Evolutionary conservation across 2,329 filamentous ascomycete genomes (phyloP).

Genomic region (Volutella citrinella): DNA sequence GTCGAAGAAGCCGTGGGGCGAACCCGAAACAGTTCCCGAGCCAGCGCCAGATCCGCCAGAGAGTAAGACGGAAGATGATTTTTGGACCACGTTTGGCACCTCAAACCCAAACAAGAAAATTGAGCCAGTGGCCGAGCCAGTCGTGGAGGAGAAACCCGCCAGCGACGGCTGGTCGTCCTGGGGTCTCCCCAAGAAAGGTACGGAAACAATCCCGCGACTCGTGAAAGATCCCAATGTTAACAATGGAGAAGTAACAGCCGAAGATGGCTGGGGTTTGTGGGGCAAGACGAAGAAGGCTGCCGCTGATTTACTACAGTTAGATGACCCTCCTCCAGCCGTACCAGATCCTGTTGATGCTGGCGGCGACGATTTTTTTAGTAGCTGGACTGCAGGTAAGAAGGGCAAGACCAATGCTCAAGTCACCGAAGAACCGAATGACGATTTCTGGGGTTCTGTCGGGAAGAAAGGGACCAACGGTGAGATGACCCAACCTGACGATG

Average conservation of each 20-base stretch:
- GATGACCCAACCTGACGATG: constrained; percentile 44
- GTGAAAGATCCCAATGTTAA: constrained; percentile 9
- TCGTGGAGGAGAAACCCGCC: constrained; percentile 14
- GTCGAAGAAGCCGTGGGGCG: constrained; percentile 24
- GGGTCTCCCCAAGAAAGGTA: constrained; percentile 19
- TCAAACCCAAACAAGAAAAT: constrained; percentile 26
- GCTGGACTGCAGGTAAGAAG: constrained; percentile 56
- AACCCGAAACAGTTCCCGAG: constrained; percentile 16
- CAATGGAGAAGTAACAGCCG: constrained; percentile 13
- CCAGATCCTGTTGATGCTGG: constrained; percentile 31
- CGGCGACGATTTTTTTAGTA: constrained; percentile 53
- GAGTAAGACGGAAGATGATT: constrained; percentile 21
- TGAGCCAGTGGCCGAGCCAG: constrained; percentile 4
- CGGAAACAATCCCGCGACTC: constrained; percentile 21
- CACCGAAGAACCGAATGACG: constrained; percentile 42
- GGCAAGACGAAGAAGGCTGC: constrained; percentile 42
- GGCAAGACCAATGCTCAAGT: constrained; percentile 40
- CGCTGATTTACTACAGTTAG: constrained; percentile 35
- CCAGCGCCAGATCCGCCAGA: constrained; percentile 21
- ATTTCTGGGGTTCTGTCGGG: constrained; percentile 33
- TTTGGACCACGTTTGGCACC: constrained; percentile 23
- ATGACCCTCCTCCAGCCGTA: constrained; percentile 25
- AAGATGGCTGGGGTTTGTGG: constrained; percentile 27
- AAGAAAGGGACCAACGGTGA: constrained; percentile 46
- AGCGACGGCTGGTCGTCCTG: constrained; percentile 19